Conservation (phyloP, 2,329 filamentous ascomycete genomes). For the Phyllosticta ampelicida region DNA sequence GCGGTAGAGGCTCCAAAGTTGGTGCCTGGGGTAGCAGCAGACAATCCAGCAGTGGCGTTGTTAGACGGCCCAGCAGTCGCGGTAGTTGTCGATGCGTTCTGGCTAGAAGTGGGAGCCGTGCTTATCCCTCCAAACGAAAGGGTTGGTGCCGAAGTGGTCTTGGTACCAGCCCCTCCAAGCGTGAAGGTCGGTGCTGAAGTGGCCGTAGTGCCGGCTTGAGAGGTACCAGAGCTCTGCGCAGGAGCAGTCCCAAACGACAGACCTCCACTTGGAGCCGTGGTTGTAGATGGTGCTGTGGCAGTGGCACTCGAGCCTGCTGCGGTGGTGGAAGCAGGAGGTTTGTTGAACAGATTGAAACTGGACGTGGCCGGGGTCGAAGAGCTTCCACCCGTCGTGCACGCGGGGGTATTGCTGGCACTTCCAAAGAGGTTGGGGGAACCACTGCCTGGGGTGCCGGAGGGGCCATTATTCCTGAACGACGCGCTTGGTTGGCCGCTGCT, state of each 20-base stretch:
- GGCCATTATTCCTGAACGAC: background rate
- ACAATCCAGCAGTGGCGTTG: slow-evolving; percentile 13
- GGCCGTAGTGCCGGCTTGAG: background rate
- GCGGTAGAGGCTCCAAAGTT: slow-evolving; percentile 62
- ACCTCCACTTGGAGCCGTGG: background rate
- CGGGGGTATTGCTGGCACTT: background rate
- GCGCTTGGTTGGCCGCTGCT: background rate
- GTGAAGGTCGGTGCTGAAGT: background rate
- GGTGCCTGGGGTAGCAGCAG: slow-evolving; percentile 16
- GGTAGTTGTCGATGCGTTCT: background rate
- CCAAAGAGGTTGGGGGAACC: background rate
- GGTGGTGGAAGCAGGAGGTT: background rate
- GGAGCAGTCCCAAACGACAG: background rate
- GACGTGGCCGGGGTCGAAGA: background rate
- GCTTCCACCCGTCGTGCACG: background rate
- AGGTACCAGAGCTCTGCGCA: slow-evolving; percentile 2
- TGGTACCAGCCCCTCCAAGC: background rate
- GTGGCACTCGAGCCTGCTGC: background rate
- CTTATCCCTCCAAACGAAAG: slow-evolving; percentile 1
- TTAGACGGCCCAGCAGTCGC: slow-evolving; percentile 2
- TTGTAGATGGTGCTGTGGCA: background rate
- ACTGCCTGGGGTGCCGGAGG: background rate
- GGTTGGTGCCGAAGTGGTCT: slow-evolving; percentile 13
- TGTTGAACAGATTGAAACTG: background rate
- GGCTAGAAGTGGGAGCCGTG: background rate